phyloP scores from a whole-genome alignment of 176 grass and related monocot genomes.

The Tillandsia fasciculata region DNA sequence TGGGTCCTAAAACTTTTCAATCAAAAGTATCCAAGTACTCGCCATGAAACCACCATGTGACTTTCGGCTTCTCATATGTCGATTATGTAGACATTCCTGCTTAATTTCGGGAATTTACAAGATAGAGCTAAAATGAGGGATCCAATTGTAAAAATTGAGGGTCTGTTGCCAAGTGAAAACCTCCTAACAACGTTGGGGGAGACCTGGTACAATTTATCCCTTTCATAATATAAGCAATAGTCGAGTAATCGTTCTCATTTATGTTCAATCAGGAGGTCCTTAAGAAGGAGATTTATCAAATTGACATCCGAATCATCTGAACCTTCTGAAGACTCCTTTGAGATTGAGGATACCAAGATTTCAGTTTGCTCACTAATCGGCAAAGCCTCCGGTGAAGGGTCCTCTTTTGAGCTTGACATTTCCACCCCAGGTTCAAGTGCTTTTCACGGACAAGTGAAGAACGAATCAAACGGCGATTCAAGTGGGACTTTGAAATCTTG shows the following conservation, averaged over 20 bases:
- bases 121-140: too few species aligned
- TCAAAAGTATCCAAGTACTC: too few species aligned
- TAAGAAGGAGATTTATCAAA: conserved; percentile 14
- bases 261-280: conserved; percentile 25
- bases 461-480: not conserved
- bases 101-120: too few species aligned
- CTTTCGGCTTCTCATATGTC: too few species aligned
- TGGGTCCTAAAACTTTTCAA: too few species aligned
- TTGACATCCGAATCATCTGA: conserved; percentile 18
- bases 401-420: conserved; percentile 5
- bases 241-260: not conserved
- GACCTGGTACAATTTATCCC: too few species aligned
- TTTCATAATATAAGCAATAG: not conserved
- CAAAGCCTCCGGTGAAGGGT: conserved; percentile 3
- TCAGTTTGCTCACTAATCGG: not conserved
- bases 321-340: conserved; percentile 8
- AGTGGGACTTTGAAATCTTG: not conserved
- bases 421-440: conserved; percentile 5
- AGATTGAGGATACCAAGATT: conserved; percentile 2
- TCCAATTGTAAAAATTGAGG: too few species aligned
- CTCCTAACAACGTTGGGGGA: too few species aligned
- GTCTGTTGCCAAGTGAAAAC: too few species aligned
- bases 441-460: not conserved
- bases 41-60: too few species aligned
- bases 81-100: too few species aligned